Evolutionary conservation across 192 early-diverging fungal genomes (phyloP).

Genomic region (Glomus cerebriforme): DNA sequence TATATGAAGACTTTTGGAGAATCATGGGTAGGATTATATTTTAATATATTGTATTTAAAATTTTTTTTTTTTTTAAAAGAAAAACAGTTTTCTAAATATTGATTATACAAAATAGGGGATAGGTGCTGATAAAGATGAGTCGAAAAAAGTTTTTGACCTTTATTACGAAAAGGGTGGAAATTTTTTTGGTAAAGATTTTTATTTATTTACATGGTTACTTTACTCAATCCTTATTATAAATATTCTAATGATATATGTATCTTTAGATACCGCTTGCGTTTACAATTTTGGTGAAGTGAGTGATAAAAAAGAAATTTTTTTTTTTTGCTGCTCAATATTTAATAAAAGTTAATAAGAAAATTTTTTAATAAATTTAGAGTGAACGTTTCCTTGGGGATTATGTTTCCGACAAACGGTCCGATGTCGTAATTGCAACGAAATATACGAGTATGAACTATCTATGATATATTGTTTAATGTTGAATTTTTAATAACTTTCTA

Average conservation of each 20-base stretch:
- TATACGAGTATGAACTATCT: conserved; percentile 37
- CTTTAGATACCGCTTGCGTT: neutral
- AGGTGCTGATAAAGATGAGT: neutral
- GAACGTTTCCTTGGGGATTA: conserved; percentile 61
- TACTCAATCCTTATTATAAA: neutral
- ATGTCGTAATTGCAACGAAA: conserved; percentile 63
- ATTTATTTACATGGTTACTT: no score
- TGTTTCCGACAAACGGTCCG: conserved; percentile 50
- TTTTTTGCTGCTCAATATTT: no score
- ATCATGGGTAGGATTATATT: no score
- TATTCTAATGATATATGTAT: no score
- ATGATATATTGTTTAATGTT: neutral
- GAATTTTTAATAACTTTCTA: neutral
- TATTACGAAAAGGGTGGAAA: conserved; percentile 39
- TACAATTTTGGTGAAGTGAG: neutral
- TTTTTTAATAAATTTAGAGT: neutral
- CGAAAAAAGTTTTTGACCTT: conserved; percentile 41
- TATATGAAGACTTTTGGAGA: no score
- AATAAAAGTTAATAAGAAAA: conserved; percentile 3
- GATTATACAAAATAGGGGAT: no score
- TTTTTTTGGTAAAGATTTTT: conserved; percentile 36
- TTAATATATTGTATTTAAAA: no score
- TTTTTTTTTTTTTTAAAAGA: no score
- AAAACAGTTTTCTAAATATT: no score
- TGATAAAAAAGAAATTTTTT: neutral